Conservation (phyloP, 495 filamentous ascomycete genomes). For the Xylaria venustula region DNA sequence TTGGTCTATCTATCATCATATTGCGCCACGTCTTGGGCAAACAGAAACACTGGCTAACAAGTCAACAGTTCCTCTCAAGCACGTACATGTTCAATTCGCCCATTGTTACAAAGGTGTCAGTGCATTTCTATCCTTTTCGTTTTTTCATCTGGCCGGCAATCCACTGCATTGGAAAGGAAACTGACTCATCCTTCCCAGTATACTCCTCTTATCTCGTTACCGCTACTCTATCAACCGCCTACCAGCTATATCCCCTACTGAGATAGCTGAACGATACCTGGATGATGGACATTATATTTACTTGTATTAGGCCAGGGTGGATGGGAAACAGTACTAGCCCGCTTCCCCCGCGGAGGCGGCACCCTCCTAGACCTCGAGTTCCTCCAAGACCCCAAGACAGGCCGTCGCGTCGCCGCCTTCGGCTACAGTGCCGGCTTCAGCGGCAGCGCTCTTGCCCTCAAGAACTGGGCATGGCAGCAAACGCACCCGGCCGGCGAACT, state of each 20-base stretch:
- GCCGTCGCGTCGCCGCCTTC: slow-evolving; percentile 74
- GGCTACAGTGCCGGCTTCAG: slow-evolving; percentile 82
- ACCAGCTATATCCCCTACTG: background rate
- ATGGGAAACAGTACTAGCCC: slow-evolving; percentile 77
- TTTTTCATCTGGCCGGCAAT: too few species aligned
- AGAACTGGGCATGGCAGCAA: slow-evolving; percentile 89
- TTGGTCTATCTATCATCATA: too few species aligned
- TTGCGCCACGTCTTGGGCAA: too few species aligned
- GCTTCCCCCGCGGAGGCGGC: slow-evolving; percentile 81
- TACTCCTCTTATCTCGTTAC: too few species aligned
- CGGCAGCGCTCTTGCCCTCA: slow-evolving; percentile 76
- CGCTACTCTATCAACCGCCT: background rate
- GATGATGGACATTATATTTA: slow-evolving; percentile 1
- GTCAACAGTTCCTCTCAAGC: slow-evolving; percentile 68
- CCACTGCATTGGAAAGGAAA: too few species aligned
- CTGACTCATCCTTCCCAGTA: too few species aligned
- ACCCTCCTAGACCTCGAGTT: slow-evolving; percentile 90
- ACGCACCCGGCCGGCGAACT: slow-evolving; percentile 60
- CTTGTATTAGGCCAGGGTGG: slow-evolving; percentile 59
- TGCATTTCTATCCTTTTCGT: too few species aligned
- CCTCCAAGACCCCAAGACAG: slow-evolving; percentile 66
- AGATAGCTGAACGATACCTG: background rate
- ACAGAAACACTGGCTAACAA: too few species aligned
- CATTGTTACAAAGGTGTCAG: slow-evolving; percentile 35
- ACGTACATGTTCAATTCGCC: slow-evolving; percentile 84